These are phyloP conservation scores for Hemileia vastatrix DNA, from an alignment of 1,284 basidiomycete genomes.

Conservation along the genomic window DNA sequence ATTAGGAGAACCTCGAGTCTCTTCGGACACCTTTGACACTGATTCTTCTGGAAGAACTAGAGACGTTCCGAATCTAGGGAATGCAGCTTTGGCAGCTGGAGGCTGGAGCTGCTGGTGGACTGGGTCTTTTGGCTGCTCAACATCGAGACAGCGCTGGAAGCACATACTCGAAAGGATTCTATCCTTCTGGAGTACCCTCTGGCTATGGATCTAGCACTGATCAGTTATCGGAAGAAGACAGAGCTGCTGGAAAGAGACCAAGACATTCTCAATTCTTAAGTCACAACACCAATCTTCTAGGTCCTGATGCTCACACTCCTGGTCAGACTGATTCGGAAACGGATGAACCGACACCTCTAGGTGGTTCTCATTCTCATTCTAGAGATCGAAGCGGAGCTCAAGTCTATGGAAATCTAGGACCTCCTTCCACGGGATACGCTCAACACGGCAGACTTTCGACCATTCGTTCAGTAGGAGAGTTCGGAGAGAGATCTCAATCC, in stretches of 20 bases:
- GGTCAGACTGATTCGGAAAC: background rate
- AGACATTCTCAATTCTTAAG: constrained; percentile 32
- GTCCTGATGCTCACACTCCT: constrained; percentile 23
- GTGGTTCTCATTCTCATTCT: background rate
- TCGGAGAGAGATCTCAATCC: constrained; percentile 26
- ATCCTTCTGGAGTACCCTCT: constrained; percentile 3
- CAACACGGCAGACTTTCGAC: constrained; percentile 27
- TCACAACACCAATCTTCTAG: constrained; percentile 27
- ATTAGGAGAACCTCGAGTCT: background rate
- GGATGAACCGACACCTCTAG: background rate
- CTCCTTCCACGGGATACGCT: background rate
- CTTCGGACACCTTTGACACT: background rate
- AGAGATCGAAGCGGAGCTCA: background rate
- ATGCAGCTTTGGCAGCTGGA: constrained; percentile 17
- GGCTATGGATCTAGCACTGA: background rate
- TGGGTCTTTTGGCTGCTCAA: constrained; percentile 30
- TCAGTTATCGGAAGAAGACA: background rate
- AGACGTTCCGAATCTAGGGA: background rate
- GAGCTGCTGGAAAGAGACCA: constrained; percentile 14
- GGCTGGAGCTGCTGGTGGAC: constrained; percentile 25
- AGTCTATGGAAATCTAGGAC: background rate
- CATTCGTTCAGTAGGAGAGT: constrained; percentile 32
- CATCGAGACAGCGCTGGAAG: constrained; percentile 31
- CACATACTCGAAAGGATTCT: constrained; percentile 23
- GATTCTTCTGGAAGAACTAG: background rate